phyloP scores from a whole-genome alignment of 306 rosid genomes.

The Biancaea sappan region DNA sequence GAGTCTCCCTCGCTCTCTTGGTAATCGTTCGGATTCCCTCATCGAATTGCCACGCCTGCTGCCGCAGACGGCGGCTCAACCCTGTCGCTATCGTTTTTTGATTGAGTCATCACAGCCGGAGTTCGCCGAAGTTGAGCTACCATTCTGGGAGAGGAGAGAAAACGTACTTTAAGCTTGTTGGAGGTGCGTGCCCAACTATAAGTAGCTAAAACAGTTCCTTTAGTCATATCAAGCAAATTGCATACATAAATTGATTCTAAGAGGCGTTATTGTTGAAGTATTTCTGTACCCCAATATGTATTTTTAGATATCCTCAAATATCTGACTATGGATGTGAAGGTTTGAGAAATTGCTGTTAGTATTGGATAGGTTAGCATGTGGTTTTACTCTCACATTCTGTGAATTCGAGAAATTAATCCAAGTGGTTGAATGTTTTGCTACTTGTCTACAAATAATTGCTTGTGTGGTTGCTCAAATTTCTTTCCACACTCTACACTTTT shows the following conservation, averaged over 20 bases:
- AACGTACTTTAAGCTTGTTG: neutral
- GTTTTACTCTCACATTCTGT: neutral
- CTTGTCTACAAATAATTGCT: neutral
- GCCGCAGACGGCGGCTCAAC: neutral
- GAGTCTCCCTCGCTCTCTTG: no score
- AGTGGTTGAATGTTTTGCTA: neutral
- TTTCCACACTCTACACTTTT: neutral
- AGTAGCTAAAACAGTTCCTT: neutral
- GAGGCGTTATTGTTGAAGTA: neutral
- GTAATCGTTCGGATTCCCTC: neutral
- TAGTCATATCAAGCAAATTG: neutral
- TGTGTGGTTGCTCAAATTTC: neutral
- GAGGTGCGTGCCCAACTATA: neutral
- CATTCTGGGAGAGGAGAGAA: neutral
- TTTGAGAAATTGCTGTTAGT: neutral
- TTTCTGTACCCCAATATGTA: neutral
- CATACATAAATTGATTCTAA: neutral
- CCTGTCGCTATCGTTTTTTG: neutral
- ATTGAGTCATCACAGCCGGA: neutral
- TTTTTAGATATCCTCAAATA: neutral
- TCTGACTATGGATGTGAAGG: neutral
- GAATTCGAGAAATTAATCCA: neutral
- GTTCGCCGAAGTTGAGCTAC: neutral
- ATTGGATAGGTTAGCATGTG: neutral
- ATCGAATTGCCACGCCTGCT: neutral